Conservation (phyloP, 768 basidiomycete genomes). For the Calocybe indica region DNA sequence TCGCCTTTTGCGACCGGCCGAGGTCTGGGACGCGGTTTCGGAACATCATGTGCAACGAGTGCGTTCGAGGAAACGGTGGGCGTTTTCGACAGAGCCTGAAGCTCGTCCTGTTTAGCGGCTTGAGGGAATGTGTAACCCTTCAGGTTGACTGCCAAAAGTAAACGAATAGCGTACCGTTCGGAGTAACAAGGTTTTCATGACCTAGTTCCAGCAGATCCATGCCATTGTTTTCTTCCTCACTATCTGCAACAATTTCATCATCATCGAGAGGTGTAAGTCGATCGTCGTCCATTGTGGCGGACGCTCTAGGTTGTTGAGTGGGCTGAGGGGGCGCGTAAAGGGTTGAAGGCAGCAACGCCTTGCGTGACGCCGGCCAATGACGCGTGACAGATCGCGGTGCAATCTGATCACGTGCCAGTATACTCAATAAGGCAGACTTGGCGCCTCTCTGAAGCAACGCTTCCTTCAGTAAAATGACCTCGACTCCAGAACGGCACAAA, state of each 20-base stretch:
- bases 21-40: conserved; percentile 22
- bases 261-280: conserved; percentile 9
- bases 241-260: conserved; percentile 46
- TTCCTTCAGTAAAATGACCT: conserved; percentile 11
- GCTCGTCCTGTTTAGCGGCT: background rate
- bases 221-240: conserved; percentile 30
- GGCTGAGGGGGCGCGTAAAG: background rate
- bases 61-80: too few relatives aligned
- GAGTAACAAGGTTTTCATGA: too few relatives aligned
- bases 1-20: conserved; percentile 14
- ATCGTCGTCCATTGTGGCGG: conserved; percentile 6
- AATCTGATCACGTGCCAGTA: background rate
- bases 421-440: background rate
- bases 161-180: too few relatives aligned
- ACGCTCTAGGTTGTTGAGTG: background rate
- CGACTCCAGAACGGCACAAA: conserved; percentile 17
- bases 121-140: background rate
- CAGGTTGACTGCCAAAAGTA: background rate
- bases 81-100: conserved; percentile 1
- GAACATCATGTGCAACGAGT: too few relatives aligned
- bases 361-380: conserved; percentile 10
- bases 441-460: conserved; percentile 3
- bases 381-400: conserved; percentile 12
- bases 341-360: background rate
- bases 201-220: background rate